Base-by-base conservation (phyloP, 108 stramenopile species). In the Schizochytrium sp. region DNA sequence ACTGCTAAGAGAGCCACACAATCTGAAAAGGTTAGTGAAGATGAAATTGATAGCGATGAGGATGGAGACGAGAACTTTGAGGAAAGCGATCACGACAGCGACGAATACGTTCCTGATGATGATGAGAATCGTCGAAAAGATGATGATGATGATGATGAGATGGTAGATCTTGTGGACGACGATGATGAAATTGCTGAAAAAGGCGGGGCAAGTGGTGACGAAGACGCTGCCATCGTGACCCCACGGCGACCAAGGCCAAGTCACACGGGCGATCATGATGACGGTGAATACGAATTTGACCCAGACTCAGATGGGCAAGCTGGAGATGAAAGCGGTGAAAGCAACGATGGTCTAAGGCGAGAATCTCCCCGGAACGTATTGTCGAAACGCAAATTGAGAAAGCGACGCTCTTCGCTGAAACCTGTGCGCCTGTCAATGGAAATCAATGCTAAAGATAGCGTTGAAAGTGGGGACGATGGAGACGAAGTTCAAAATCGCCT, bases 231-330 rank as follows among this genome's bases (percentile, higher is more conserved):
- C 59, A 44, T 44, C 10, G 15, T 15, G 12, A 69, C 64, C 8
- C 64, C 64, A 7, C 64, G 64, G 42, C 12, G 28, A 69, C 64
- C 64, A 0, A 38, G 64, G 28, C 64, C 64, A 7, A 69, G 40
- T 15, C 64, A 38, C 28, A 69, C 64, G 28, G 64, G 64, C 12
- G 64, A 69, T 2, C 64, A 69, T 44, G 64, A 69, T 38, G 64
- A 69, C 64, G 64, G 64, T 7, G 64, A 69, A 15, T 69, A 69
- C 64, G 64, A 69, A 44, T 69, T 69, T 38, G 64, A 69, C 15
- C 64, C 64, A 12, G 42, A 38, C 40, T 7, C 64, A 44, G 64
- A 44, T 7, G 0, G 19, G 0, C 42, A 69, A 7, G 3, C 40
- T 69, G 64, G 7, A 38, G 64, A 69, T 7, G 64, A 69, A 8